A percentile compares a stretch with the other conserved stretches of the same genome.
Conservation (phyloP, 768 basidiomycete genomes). For the Leucocoprinus birnbaumii region DNA sequence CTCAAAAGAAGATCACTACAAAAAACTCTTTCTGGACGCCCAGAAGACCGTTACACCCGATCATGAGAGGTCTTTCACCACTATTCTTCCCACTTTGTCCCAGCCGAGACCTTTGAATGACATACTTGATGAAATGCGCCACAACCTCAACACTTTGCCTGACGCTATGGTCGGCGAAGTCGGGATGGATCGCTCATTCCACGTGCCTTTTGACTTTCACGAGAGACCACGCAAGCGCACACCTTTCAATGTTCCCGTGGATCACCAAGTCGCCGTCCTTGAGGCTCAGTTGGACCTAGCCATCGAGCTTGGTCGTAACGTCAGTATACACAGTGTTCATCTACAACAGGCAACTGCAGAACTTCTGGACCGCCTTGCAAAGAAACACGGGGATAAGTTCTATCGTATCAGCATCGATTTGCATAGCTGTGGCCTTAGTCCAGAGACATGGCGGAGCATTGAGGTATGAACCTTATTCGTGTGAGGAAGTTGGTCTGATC, state of each 20-base stretch:
- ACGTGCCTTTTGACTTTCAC: constrained; percentile 60
- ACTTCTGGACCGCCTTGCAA: constrained; percentile 56
- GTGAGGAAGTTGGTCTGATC: not conserved
- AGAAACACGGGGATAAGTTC: constrained; percentile 58
- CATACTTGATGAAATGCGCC: constrained; percentile 58
- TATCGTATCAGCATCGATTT: constrained; percentile 76
- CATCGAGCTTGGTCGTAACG: constrained; percentile 68
- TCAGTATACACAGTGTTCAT: constrained; percentile 89
- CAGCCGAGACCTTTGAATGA: constrained; percentile 61
- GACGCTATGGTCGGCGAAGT: constrained; percentile 90
- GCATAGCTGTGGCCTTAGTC: constrained; percentile 86
- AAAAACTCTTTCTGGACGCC: constrained; percentile 52
- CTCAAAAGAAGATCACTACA: constrained; percentile 76
- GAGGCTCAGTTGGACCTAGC: constrained; percentile 87
- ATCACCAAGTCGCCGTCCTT: constrained; percentile 79
- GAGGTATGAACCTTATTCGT: constrained; percentile 55
- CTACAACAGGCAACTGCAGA: constrained; percentile 66
- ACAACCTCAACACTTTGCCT: constrained; percentile 58
- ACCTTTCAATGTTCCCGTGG: constrained; percentile 73
- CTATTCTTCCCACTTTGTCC: constrained; percentile 65
- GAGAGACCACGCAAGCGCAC: constrained; percentile 57
- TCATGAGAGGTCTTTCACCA: constrained; percentile 42
- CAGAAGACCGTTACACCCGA: constrained; percentile 16
- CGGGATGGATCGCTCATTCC: constrained; percentile 81
- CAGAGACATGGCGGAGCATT: constrained; percentile 69